phyloP scores from a whole-genome alignment of 179 eudicot genomes.

The Vitellaria paradoxa region DNA sequence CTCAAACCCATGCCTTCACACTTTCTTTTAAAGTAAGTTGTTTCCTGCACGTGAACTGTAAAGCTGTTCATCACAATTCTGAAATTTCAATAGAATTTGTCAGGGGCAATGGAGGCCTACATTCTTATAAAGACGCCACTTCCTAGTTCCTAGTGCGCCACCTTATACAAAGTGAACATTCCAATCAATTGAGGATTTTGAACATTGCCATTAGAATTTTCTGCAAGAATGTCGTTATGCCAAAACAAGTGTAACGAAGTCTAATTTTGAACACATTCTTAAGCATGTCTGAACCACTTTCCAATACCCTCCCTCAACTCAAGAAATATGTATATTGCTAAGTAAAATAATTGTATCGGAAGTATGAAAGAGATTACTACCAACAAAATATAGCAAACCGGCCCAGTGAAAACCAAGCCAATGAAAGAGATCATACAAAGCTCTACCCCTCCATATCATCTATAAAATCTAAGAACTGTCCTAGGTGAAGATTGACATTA shows the following conservation, averaged over 20 bases:
- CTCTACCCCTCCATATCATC: too few species aligned
- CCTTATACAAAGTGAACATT: not conserved
- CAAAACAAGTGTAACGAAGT: not conserved
- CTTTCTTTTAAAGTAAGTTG: too few species aligned
- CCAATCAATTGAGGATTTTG: not conserved
- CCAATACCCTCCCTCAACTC: not conserved
- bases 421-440: too few species aligned
- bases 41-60: too few species aligned
- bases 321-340: not conserved
- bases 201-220: not conserved
- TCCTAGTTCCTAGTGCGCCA: not conserved
- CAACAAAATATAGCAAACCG: not conserved
- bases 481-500: too few species aligned
- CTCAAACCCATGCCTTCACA: not conserved
- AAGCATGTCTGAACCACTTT: not conserved
- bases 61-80: too few species aligned
- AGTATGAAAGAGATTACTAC: not conserved
- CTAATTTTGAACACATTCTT: not conserved
- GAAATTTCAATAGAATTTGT: too few species aligned
- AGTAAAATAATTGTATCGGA: not conserved
- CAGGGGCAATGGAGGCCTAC: too few species aligned
- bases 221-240: not conserved
- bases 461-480: too few species aligned
- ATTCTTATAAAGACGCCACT: too few species aligned
- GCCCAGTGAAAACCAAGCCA: too few species aligned